These are phyloP conservation scores for Rhodotorula paludigena DNA, from an alignment of 768 basidiomycete species.

Conservation along the genomic window DNA sequence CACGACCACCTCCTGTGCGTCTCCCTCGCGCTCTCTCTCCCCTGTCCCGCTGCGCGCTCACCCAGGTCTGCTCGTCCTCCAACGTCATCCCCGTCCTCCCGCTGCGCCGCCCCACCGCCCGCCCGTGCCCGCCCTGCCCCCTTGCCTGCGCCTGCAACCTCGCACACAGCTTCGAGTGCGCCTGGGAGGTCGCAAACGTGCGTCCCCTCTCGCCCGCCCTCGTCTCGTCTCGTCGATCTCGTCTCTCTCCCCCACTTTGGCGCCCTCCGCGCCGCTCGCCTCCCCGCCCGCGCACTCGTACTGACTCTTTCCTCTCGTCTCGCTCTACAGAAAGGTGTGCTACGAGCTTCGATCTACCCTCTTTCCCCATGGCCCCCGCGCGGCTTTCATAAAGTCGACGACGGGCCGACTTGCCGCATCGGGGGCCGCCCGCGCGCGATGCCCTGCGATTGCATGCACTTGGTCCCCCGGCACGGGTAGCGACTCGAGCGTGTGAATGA, in stretches of 20 bases:
- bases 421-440: too few relatives aligned
- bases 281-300: not conserved
- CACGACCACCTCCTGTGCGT: slow-evolving; percentile 26
- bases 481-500: too few relatives aligned
- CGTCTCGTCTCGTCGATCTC: not conserved
- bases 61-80: not conserved
- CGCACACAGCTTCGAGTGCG: slow-evolving; percentile 22
- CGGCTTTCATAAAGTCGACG: too few relatives aligned
- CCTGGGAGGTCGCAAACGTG: slow-evolving; percentile 35
- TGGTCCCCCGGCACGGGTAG: too few relatives aligned
- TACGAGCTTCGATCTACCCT: not conserved
- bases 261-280: too few relatives aligned
- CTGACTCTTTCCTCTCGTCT: not conserved
- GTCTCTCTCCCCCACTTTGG: not conserved
- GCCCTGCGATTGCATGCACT: too few relatives aligned
- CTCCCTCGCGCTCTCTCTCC: not conserved
- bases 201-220: not conserved
- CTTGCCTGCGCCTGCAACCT: not conserved
- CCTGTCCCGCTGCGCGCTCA: not conserved
- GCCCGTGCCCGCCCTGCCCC: not conserved
- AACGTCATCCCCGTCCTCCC: slow-evolving; percentile 3
- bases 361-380: too few relatives aligned
- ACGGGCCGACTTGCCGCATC: too few relatives aligned
- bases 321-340: slow-evolving; percentile 4
- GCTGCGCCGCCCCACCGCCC: not conserved